Conservation (phyloP, 2,329 filamentous ascomycete species). For the Cladorrhinum sp. region DNA sequence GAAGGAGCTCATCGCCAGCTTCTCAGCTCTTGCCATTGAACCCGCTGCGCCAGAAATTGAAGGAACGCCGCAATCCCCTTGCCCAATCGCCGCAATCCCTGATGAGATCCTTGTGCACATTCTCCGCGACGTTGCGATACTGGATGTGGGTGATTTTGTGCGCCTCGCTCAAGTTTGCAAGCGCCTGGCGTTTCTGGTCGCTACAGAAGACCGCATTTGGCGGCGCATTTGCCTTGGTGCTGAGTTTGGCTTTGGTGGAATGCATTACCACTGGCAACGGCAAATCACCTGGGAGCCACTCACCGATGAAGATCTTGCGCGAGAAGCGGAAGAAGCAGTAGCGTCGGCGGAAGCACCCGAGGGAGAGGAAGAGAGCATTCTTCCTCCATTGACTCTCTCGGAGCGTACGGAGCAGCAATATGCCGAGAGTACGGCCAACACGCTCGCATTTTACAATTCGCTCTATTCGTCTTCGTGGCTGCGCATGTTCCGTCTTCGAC, state of each 20-base stretch:
- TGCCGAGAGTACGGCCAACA: slow-evolving; percentile 35
- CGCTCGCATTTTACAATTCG: slow-evolving; percentile 41
- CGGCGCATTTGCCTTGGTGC: slow-evolving; percentile 66
- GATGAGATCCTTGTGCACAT: slow-evolving; percentile 84
- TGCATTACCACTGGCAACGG: slow-evolving; percentile 76
- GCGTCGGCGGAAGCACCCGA: slow-evolving; percentile 22
- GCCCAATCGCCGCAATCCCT: slow-evolving; percentile 73
- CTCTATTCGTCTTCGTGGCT: slow-evolving; percentile 55
- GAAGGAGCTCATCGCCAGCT: slow-evolving; percentile 71
- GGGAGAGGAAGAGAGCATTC: slow-evolving; percentile 10
- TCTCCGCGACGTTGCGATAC: slow-evolving; percentile 65
- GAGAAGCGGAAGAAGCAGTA: slow-evolving; percentile 28
- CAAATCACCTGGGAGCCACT: slow-evolving; percentile 56
- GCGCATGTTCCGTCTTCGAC: slow-evolving; percentile 74
- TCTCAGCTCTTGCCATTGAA: slow-evolving; percentile 67
- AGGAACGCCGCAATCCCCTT: slow-evolving; percentile 69
- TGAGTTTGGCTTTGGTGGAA: slow-evolving; percentile 75
- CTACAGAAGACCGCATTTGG: slow-evolving; percentile 85
- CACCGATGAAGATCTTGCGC: slow-evolving; percentile 30
- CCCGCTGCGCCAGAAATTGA: slow-evolving; percentile 66
- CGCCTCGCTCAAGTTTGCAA: slow-evolving; percentile 81
- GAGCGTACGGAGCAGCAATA: slow-evolving; percentile 34
- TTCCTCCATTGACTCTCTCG: slow-evolving; percentile 33
- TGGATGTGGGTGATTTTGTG: slow-evolving; percentile 73
- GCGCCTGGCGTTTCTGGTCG: slow-evolving; percentile 77